Evolutionary conservation across 768 basidiomycete species (phyloP), one percentile per base, ranked within the genome.

Genomic region (Leccinum subgranulosum): DNA sequence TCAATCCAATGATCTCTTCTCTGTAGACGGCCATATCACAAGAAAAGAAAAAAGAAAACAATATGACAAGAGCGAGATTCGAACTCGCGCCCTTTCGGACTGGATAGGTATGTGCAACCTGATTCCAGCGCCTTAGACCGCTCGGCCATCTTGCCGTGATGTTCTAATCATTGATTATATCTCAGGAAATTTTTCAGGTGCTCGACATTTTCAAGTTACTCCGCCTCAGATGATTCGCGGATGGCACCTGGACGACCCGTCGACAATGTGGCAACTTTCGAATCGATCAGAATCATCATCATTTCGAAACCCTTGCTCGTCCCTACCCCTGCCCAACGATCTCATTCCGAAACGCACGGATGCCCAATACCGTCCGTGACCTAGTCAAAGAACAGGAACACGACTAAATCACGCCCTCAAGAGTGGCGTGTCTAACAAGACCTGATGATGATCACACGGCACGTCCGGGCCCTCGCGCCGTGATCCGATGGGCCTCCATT

Each of bases 111-210:
- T 3, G 11, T 15, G 21, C 45, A 46, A 59, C 78, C 77, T 80
- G 75, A 79, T 75, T 81, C 80, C 78, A 76, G 79, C 79, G 79
- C 79, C 79, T 81, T 81, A 75, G 79, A 81, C 80, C 79, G 77
- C 80, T 81, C 79, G 80, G 80, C 80, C 79, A 81, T 79, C 75
- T 62, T 71, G 71, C 69, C 69, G n/a, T 43, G 1, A 33, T 11
- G 2, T 6, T 1, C 12, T 4, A n/a, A n/a, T 4, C 36, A n/a
- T 39, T 4, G n/a, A 39, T 19, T 43, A 11, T 6, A 10, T 43
- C 10, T 19, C 19, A 43, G n/a, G 41, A 43, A 19, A 41, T 41
- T 41, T 2, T 41, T 41, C 33, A 15, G 14, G 33, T 34, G 33
- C 17, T n/a, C 36, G 17, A 17, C 33, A 34, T 6, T 9, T 17